Percentiles rank a stretch among this genome's conserved stretches.
Evolutionary conservation across 2,329 filamentous ascomycete genomes (phyloP).

Genomic region (Diaporthe humulicola): DNA sequence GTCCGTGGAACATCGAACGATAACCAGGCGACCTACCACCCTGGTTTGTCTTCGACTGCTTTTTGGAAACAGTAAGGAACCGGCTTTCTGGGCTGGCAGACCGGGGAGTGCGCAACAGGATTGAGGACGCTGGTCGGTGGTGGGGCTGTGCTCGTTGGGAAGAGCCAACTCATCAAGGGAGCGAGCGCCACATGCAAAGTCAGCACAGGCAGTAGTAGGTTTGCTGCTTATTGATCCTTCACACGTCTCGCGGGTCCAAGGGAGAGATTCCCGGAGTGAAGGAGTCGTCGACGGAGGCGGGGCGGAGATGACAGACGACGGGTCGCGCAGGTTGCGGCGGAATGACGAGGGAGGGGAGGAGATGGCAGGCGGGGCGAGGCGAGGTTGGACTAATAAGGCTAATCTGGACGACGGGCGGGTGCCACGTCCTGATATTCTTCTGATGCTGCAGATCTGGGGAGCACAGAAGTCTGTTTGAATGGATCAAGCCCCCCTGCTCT

Average conservation of each 20-base stretch:
- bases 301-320: constrained; percentile 20
- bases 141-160: constrained; percentile 24
- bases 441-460: background rate
- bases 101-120: constrained; percentile 14
- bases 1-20: background rate
- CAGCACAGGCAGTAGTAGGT: constrained; percentile 22
- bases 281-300: constrained; percentile 4
- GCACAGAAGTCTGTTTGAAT: constrained; percentile 14
- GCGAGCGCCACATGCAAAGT: constrained; percentile 27
- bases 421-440: background rate
- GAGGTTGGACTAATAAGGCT: constrained; percentile 12
- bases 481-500: background rate
- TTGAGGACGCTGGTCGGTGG: background rate
- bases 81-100: background rate
- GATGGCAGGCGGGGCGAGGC: background rate
- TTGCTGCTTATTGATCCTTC: constrained; percentile 35
- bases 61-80: background rate
- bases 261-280: background rate
- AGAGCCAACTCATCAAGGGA: constrained; percentile 24
- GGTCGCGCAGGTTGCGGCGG: background rate
- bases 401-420: constrained; percentile 5
- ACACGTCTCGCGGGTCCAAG: background rate
- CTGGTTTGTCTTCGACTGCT: background rate
- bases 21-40: background rate
- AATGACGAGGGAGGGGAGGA: constrained; percentile 1